Base-by-base conservation (phyloP, 208 protist genomes). In the Vickermania spadyakhi region DNA sequence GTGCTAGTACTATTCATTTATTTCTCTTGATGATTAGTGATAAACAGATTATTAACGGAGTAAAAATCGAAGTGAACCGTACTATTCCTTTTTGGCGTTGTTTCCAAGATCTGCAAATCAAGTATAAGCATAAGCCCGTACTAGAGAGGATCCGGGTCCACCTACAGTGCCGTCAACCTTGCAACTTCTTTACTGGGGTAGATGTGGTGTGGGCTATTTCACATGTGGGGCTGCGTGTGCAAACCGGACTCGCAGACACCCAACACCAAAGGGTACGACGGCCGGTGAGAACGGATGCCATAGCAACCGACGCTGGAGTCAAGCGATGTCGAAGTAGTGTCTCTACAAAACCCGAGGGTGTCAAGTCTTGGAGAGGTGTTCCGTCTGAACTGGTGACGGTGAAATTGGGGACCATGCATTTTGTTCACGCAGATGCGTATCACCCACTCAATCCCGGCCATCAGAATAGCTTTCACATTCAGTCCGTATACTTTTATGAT, bases 11-110 rank as follows among this genome's bases (percentile, higher is more conserved):
- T n/a, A n/a, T n/a, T n/a, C n/a, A n/a, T n/a, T n/a, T n/a, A n/a
- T n/a, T n/a, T 18, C 52, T 30, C 2, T 45, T 55, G 0, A 70
- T 59, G 22, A 76, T 89, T 18, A 59, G 66, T 18, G 70, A 79
- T 22, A 31, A 58, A 14, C 22, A 72, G 23, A 57, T 81, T 11
- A 7, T 72, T 5, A 70, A 56, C 7, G 80, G 77, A 7, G 54
- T 91, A 3, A 62, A 58, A 45, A 68, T 58, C 0, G 80, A 91
- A 64, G 62, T 91, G 28, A 62, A 79, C 52, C 79, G 84, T 25
- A 79, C 75, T 11, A 64, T 87, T 26, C 84, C 84, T 2, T 91
- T 78, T 52, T 91, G 79, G 84, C 71, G 80, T 1, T 77, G 74
- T 45, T 86, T 69, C 64, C 58, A 71, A 4, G 80, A 86, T 60